Conservation (phyloP, 495 filamentous ascomycete species). For the Xylaria nigripes region DNA sequence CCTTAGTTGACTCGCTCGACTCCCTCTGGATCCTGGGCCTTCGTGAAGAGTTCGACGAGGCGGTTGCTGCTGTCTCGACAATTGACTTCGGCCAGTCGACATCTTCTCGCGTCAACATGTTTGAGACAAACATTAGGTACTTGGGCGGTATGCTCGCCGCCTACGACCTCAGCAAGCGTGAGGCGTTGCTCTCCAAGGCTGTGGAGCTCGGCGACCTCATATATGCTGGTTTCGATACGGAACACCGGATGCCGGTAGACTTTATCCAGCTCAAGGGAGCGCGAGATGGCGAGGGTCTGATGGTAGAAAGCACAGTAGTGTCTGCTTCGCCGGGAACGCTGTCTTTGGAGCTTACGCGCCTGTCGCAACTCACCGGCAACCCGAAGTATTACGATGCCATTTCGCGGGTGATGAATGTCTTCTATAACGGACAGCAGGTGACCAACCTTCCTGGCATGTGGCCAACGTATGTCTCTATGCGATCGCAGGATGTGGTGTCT, state of each 20-base stretch:
- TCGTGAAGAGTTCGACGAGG: slow-evolving; percentile 75
- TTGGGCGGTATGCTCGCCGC: slow-evolving; percentile 71
- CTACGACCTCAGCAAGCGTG: slow-evolving; percentile 65
- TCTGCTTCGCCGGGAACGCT: slow-evolving; percentile 45
- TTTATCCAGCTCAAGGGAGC: slow-evolving; percentile 49
- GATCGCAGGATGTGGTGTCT: slow-evolving; percentile 21
- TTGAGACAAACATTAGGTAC: slow-evolving; percentile 80
- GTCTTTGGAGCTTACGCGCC: slow-evolving; percentile 75
- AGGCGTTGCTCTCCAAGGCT: slow-evolving; percentile 69
- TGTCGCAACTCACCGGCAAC: slow-evolving; percentile 79
- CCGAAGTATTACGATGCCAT: slow-evolving; percentile 88
- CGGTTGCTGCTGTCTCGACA: slow-evolving; percentile 57
- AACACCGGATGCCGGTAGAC: slow-evolving; percentile 72
- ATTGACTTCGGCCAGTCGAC: slow-evolving; percentile 68
- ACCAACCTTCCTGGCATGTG: slow-evolving; percentile 77
- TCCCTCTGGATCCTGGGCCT: slow-evolving; percentile 89
- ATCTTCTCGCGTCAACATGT: slow-evolving; percentile 58
- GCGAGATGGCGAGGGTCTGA: slow-evolving; percentile 24
- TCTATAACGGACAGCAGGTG: slow-evolving; percentile 58
- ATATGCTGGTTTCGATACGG: slow-evolving; percentile 80
- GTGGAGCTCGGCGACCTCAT: slow-evolving; percentile 75
- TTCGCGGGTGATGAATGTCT: slow-evolving; percentile 67
- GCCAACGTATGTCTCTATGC: slow-evolving; percentile 66
- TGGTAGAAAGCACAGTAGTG: slow-evolving; percentile 26
- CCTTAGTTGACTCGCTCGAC: slow-evolving; percentile 78